Conservation (phyloP, 768 basidiomycete genomes). For the Boletellus ananas region DNA sequence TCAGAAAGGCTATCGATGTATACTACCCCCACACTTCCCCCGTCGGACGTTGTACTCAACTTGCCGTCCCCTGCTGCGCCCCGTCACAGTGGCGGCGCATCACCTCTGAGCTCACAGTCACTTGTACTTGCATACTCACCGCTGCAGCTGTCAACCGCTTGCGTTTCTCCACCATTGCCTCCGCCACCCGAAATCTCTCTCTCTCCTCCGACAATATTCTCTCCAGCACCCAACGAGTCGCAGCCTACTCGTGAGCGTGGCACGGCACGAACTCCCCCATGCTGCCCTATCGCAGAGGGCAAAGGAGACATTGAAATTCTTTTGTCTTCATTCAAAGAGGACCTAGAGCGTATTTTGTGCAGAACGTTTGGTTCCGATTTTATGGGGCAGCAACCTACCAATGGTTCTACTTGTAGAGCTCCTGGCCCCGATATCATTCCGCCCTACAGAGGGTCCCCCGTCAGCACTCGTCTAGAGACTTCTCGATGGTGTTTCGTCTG, state of each 20-base stretch:
- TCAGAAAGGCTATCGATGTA: constrained; percentile 8
- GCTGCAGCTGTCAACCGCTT: constrained; percentile 10
- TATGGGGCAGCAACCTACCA: neutral
- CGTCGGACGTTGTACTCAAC: neutral
- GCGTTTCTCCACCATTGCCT: constrained; percentile 14
- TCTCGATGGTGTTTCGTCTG: constrained; percentile 31
- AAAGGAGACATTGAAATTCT: constrained; percentile 48
- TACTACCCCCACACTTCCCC: neutral
- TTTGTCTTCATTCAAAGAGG: constrained; percentile 48
- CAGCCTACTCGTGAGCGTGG: neutral
- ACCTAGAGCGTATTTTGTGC: constrained; percentile 47
- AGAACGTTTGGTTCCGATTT: constrained; percentile 31
- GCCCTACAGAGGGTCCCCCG: neutral
- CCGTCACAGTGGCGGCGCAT: neutral
- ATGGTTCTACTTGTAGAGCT: neutral
- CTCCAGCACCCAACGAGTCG: neutral
- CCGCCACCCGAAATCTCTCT: constrained; percentile 3
- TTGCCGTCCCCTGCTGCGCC: neutral
- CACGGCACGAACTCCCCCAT: constrained; percentile 13
- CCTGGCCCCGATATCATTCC: neutral
- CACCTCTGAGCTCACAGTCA: neutral
- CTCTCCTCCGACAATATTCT: constrained; percentile 1
- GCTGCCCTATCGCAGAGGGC: constrained; percentile 44
- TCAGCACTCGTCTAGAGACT: neutral
- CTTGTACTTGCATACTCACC: constrained; percentile 24